Base-by-base conservation (phyloP, 257 asterid genomes). In the Galeopsis tetrahit region DNA sequence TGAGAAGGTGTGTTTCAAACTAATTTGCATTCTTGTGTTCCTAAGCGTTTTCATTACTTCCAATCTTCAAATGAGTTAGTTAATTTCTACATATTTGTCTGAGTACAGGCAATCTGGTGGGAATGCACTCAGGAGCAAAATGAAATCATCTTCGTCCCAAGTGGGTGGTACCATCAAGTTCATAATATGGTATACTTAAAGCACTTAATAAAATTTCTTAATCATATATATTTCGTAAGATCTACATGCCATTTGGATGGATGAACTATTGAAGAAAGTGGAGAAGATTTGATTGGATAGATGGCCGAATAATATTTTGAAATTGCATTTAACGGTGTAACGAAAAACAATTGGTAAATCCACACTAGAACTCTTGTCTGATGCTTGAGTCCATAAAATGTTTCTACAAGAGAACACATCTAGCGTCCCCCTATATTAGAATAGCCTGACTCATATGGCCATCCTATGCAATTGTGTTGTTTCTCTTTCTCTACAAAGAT, bases 111-210 rank as follows among this genome's bases (percentile, higher is more conserved):
- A 32, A 66, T 83, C 63, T 95, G 99, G 99, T 80, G 62, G 87
- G 97, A 91, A 65, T 95, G 99, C 68, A 87, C 84, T 81, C 99
- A 95, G 77, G 96, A 88, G 77, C 76, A 33, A 68, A 80, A 86
- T 53, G 99, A 92, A 79, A 86, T 95, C 66, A 95, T 95, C 72
- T 95, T 95, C 38, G 99, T 95, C 39, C 98, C 99, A 56, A 91
- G 98, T 84, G 97, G 98, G 74, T 95, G 98, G 99, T 95, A 87
- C 76, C 99, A 95, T 80, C 99, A 95, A 95, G 97, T 95, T 78
- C 96, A 85, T 62, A 95, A 95, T 84, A 77, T 85, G 98, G 98
- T 93, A 93, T 38, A 15, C 44, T 48, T 58, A 60, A 31, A 10
- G n/a, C 56, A 8, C 66, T 35, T 62, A 63, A 38, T 69, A 11